phyloP scores from a whole-genome alignment of 257 asterid genomes.

The Solanum gracilifrons region DNA sequence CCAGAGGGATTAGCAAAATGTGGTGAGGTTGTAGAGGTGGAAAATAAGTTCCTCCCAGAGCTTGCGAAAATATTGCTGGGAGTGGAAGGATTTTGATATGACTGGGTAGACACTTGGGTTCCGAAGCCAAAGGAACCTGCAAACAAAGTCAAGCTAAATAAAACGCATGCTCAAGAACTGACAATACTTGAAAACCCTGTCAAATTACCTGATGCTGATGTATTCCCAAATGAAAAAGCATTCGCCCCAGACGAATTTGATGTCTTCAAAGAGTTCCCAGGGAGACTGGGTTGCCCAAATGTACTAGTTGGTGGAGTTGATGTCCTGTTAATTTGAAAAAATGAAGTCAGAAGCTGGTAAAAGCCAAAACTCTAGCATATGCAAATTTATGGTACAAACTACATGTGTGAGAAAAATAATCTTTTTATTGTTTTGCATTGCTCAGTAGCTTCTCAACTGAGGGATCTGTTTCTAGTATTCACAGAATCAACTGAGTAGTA shows the following conservation, averaged over 20 bases:
- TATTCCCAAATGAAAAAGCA: conserved; percentile 25
- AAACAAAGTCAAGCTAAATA: conserved; percentile 1
- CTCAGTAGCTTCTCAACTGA: background rate
- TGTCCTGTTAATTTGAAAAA: conserved; percentile 32
- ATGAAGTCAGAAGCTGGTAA: background rate
- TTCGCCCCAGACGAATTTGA: conserved; percentile 24
- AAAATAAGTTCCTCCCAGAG: conserved; percentile 30
- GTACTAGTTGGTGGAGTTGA: conserved; percentile 41
- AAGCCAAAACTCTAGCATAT: background rate
- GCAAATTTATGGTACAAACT: background rate
- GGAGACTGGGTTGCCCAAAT: conserved; percentile 46
- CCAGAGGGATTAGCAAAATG: conserved; percentile 22
- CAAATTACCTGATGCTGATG: conserved; percentile 15
- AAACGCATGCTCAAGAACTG: background rate
- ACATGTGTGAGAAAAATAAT: background rate
- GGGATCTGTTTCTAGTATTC: background rate
- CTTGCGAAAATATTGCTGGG: conserved; percentile 22
- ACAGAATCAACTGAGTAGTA: background rate
- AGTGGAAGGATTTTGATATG: conserved; percentile 31
- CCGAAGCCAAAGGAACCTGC: conserved; percentile 39
- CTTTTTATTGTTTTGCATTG: background rate
- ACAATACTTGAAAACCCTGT: background rate
- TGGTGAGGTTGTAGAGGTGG: conserved; percentile 24
- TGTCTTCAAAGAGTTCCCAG: conserved; percentile 40
- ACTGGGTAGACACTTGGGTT: conserved; percentile 23